phyloP scores from a whole-genome alignment of 169 alveolate species.

The Cardiosporidium cionae region DNA sequence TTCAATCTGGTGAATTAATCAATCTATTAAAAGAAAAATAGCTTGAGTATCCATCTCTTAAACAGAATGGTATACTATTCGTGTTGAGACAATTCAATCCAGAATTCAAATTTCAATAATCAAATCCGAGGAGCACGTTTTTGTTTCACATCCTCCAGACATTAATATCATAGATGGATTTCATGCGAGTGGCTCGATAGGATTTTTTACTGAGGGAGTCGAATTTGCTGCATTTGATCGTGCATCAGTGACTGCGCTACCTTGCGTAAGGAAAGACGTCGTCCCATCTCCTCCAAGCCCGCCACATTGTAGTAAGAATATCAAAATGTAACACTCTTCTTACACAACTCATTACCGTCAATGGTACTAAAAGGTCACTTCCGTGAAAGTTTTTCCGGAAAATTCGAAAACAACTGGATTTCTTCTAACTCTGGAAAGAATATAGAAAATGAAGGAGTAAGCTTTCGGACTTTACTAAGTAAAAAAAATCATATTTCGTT shows the following conservation, averaged over 20 bases:
- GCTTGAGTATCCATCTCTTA: not conserved
- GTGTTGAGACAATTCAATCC: slow-evolving; percentile 26
- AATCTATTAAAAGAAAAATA: not conserved
- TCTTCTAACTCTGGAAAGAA: slow-evolving; percentile 14
- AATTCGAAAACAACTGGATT: not conserved
- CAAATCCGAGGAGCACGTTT: not conserved
- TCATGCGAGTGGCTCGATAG: slow-evolving; percentile 59
- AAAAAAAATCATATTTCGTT: not conserved
- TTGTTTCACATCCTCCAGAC: slow-evolving; percentile 43
- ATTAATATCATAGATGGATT: slow-evolving; percentile 62
- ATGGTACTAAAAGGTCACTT: not conserved
- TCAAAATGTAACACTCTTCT: too few species aligned
- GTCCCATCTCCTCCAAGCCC: slow-evolving; percentile 59
- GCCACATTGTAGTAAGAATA: slow-evolving; percentile 57
- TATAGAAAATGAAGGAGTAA: too few species aligned
- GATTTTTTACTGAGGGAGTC: slow-evolving; percentile 59
- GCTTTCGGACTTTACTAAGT: too few species aligned
- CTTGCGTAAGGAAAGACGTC: slow-evolving; percentile 50
- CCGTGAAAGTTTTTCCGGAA: slow-evolving; percentile 8
- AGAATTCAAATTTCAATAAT: not conserved
- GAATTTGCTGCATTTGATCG: slow-evolving; percentile 51
- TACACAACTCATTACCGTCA: not conserved
- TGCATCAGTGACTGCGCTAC: slow-evolving; percentile 54
- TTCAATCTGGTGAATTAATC: slow-evolving; percentile 6
- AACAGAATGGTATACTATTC: slow-evolving; percentile 62